Evolutionary conservation across 495 filamentous ascomycete species (phyloP).

Genomic region (Cercophora newfieldiana): DNA sequence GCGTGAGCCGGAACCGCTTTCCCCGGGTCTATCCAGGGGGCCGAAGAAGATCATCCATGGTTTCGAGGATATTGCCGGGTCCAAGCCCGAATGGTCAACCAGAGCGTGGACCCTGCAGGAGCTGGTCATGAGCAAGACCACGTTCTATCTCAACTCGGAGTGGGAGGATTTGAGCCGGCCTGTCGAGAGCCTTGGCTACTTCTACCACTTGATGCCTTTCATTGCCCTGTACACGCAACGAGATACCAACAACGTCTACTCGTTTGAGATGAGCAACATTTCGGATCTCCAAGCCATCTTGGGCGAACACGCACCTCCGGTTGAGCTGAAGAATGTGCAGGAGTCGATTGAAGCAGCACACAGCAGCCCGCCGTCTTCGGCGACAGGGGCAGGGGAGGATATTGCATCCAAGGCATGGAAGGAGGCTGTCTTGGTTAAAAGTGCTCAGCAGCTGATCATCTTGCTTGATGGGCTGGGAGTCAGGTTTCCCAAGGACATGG

Average conservation of each 20-base stretch:
- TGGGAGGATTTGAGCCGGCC: slow-evolving; percentile 40
- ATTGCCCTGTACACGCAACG: slow-evolving; percentile 33
- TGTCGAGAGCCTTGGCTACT: slow-evolving; percentile 40
- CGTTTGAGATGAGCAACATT: not conserved
- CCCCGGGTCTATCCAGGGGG: not conserved
- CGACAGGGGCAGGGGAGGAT: not conserved
- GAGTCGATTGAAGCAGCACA: not conserved
- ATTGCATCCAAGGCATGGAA: not conserved
- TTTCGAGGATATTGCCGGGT: slow-evolving; percentile 25
- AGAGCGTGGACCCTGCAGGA: slow-evolving; percentile 53
- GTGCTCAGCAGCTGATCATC: slow-evolving; percentile 32
- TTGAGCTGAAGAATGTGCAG: not conserved
- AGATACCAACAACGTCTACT: slow-evolving; percentile 25
- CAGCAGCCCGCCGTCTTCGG: not conserved
- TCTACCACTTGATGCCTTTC: slow-evolving; percentile 44
- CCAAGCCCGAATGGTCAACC: slow-evolving; percentile 41
- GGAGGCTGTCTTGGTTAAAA: not conserved
- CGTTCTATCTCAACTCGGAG: slow-evolving; percentile 44
- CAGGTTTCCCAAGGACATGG: slow-evolving; percentile 32
- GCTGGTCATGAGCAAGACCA: slow-evolving; percentile 49
- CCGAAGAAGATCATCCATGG: slow-evolving; percentile 23
- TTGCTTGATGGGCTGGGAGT: slow-evolving; percentile 35
- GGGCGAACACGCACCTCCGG: not conserved
- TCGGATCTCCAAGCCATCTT: not conserved
- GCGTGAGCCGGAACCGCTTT: not conserved